Evolutionary conservation across 1,284 basidiomycete species (phyloP), one percentile per base, ranked within the genome.

Genomic region (Fomitopsis pinicola): DNA sequence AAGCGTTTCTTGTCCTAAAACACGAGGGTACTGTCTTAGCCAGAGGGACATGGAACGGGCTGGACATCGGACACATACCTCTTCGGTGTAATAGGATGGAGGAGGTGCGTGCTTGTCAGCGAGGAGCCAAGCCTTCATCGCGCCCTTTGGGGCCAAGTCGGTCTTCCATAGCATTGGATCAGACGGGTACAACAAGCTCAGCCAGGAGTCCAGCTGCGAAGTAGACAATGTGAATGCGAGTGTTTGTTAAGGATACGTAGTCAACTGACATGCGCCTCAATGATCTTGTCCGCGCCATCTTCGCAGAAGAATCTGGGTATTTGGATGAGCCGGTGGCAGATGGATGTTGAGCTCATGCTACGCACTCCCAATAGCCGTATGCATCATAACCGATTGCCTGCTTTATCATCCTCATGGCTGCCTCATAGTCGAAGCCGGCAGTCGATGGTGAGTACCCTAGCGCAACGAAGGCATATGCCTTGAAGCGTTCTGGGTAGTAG

Each of bases 381-480:
- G 68, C 58, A 42, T 73, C 72, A 19, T 70, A 64, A 6, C 72
- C 72, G 22, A 67, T 48, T 78, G 78, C 63, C 72, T 87, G 60
- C 76, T 88, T 61, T 82, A 87, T 65, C 45, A 58, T 26, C 19
- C 53, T 59, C 45, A 65, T 48, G 9, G 61, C 59, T 26, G 35
- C 57, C 50, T 63, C 59, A 12, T 65, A 60, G 53, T 66, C 71
- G 22, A 72, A 57, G 59, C 67, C 61, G 1, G 72, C 66, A 17
- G 62, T 63, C 1, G 78, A 76, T 5, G 75, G 68, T 2, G 66
- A 59, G 64, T 80, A 82, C 10, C 74, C 73, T 15, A 78, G 70
- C 19, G 76, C 70, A 5, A 82, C 64, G 67, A 80, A 81, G 2
- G 69, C 79, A 60, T 75, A 78, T 3, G 70, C 79, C 36, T 70